Evolutionary conservation across 768 basidiomycete species (phyloP), one percentile per base, ranked within the genome.

Genomic region (Boletus rubropictus): DNA sequence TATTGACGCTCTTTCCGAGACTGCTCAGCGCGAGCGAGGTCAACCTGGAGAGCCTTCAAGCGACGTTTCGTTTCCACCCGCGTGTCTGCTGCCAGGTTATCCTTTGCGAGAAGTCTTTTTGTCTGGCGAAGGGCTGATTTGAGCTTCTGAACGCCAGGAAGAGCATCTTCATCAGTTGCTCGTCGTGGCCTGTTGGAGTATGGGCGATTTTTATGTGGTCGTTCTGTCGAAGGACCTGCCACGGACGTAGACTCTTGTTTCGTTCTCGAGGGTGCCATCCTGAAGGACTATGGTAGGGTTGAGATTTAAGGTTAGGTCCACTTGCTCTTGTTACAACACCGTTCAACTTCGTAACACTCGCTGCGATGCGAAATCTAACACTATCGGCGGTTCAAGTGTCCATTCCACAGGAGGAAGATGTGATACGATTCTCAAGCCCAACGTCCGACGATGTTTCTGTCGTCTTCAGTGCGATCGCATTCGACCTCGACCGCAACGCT

Each of bases 81-180:
- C 5, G 90, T 80, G 62, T 94, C 80, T 11, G 94, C 88, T n/a
- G 84, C 86, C 3, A 97, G 69, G 25, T 75, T 85, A 34, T 91
- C 86, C 84, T 86, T 93, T 21, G 86, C 84, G 28, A 95, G 74
- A 31, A 97, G 68, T 39, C 94, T 71, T 51, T 79, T 79, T 1
- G 91, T 86, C 68, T 95, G 92, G 44, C 94, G 72, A 44, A 97
- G 68, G 22, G 82, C 72, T 5, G 91, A 77, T 64, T 96, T 97
- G 53, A 95, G 69, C 67, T 91, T 96, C 56, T 86, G 86, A 6
- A 92, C 77, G 14, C 92, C 91, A 3, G 83, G 84, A 22, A 57
- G 49, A 14, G 55, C 34, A 38, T 61, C 59, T 3, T 60, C 57
- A 9, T 39, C 21, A 14, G 28, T 21, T 5, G 40, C 7, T 28